These are phyloP conservation scores for Bonia amplexicaulis DNA, from an alignment of 176 grass and related monocot species.

Conservation along the genomic window DNA sequence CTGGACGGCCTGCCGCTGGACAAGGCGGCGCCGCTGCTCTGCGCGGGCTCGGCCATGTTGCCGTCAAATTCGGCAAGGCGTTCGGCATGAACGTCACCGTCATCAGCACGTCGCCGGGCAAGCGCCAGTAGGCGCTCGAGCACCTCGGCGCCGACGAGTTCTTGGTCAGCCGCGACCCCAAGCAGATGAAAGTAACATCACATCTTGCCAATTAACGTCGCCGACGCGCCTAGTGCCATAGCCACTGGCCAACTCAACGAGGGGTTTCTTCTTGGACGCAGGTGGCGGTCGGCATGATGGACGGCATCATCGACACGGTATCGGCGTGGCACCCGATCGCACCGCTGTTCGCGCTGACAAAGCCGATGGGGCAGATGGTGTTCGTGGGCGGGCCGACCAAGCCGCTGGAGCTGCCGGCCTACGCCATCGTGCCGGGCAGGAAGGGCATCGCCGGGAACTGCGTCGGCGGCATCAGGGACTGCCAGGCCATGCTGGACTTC, in stretches of 20 bases:
- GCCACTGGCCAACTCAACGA: neutral
- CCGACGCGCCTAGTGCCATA: neutral
- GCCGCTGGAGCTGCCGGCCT: conserved; percentile 55
- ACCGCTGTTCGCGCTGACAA: conserved; percentile 46
- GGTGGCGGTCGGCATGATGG: conserved; percentile 46
- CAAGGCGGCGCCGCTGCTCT: conserved; percentile 53
- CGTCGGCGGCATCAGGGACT: conserved; percentile 53
- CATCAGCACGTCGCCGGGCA: conserved; percentile 53
- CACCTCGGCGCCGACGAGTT: conserved; percentile 58
- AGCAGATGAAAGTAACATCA: conserved; percentile 39
- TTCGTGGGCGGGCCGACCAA: conserved; percentile 51
- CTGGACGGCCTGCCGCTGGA: conserved; percentile 40
- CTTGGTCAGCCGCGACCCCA: conserved; percentile 50
- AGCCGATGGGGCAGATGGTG: conserved; percentile 56
- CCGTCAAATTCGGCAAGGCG: conserved; percentile 72
- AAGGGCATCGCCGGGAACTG: conserved; percentile 51
- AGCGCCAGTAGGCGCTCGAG: conserved; percentile 52
- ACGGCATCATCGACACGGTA: conserved; percentile 70
- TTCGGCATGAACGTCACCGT: conserved; percentile 70
- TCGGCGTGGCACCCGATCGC: conserved; percentile 55
- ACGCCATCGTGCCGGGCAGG: conserved; percentile 48
- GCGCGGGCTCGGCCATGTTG: conserved; percentile 70
- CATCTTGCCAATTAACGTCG: neutral
- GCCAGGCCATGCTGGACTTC: conserved; percentile 66
- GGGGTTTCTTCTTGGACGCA: neutral